A percentile compares a stretch with the other conserved stretches of the same genome.
Evolutionary conservation across 2,329 filamentous ascomycete genomes (phyloP).

Genomic region (Escovopsis sp.): DNA sequence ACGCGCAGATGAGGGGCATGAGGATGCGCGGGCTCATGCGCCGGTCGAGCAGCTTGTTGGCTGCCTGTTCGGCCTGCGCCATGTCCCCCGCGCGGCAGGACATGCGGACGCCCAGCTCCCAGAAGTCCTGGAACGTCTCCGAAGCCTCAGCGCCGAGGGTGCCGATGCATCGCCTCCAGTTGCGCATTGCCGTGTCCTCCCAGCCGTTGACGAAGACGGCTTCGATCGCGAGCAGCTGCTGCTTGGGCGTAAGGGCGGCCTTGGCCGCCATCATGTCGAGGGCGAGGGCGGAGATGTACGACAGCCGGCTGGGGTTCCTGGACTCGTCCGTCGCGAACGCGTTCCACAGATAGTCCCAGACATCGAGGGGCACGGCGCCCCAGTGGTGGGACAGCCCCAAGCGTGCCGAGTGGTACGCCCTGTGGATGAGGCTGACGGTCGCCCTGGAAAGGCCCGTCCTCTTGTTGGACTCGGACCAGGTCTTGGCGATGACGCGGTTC

Average conservation of each 20-base stretch:
- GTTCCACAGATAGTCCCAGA: constrained; percentile 54
- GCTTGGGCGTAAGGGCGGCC: constrained; percentile 36
- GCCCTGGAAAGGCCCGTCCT: constrained; percentile 16
- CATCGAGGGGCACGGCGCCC: constrained; percentile 40
- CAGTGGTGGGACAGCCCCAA: constrained; percentile 30
- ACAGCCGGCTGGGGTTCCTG: constrained; percentile 39
- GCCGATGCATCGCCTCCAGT: constrained; percentile 45
- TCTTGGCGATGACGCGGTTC: constrained; percentile 17
- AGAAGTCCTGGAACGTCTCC: constrained; percentile 39
- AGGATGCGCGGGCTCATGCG: constrained; percentile 40
- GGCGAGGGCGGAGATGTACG: constrained; percentile 45
- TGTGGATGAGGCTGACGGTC: constrained; percentile 30
- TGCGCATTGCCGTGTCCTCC: constrained; percentile 42
- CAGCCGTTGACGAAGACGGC: constrained; percentile 50
- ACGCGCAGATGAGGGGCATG: constrained; percentile 55
- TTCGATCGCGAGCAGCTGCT: constrained; percentile 54
- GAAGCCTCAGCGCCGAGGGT: constrained; percentile 33
- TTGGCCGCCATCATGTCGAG: constrained; percentile 51
- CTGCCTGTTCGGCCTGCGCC: constrained; percentile 42
- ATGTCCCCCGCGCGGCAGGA: constrained; percentile 42
- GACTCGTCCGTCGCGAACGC: constrained; percentile 38
- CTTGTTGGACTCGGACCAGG: constrained; percentile 15
- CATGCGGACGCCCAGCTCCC: constrained; percentile 52
- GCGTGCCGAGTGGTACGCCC: constrained; percentile 33
- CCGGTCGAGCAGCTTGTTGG: constrained; percentile 37